phyloP scores from a whole-genome alignment of 75 land plant genomes.

The Pinus taeda region DNA sequence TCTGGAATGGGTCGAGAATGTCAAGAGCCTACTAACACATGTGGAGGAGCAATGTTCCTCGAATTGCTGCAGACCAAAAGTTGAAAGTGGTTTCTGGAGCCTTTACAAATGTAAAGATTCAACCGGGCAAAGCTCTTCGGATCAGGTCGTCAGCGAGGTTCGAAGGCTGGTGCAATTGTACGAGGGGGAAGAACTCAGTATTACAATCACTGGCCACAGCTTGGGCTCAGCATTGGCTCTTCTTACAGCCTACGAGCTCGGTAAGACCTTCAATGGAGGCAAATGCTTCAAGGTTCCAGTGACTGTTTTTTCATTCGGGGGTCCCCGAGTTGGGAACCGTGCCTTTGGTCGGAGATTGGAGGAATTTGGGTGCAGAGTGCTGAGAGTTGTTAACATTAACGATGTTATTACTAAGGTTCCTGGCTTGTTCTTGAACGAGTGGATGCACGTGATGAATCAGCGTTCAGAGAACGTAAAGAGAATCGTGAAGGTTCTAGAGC shows the following conservation, averaged over 20 bases:
- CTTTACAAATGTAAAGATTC: constrained; percentile 27
- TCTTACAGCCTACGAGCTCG: constrained; percentile 34
- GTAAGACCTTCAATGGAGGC: constrained; percentile 1
- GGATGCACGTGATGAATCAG: constrained; percentile 5
- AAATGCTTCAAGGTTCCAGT: constrained; percentile 24
- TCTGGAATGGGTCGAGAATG: too few species aligned
- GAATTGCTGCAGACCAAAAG: neutral
- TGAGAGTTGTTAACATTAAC: constrained; percentile 58
- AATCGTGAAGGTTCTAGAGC: constrained; percentile 14
- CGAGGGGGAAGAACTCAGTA: constrained; percentile 36
- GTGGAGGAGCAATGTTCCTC: too few species aligned
- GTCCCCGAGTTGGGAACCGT: constrained; percentile 64
- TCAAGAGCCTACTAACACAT: too few species aligned
- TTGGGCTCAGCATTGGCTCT: constrained; percentile 54
- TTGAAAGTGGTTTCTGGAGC: constrained; percentile 44
- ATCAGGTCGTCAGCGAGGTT: constrained; percentile 31
- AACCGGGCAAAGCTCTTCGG: constrained; percentile 17
- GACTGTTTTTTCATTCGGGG: constrained; percentile 63
- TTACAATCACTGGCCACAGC: constrained; percentile 68
- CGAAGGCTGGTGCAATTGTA: constrained; percentile 22
- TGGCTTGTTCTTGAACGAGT: constrained; percentile 37
- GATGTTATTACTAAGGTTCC: constrained; percentile 63
- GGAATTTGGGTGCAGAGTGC: constrained; percentile 44
- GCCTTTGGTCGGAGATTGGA: constrained; percentile 44
- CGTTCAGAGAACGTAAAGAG: neutral